Conservation (phyloP, 345 rosid species). For the Isatis tinctoria region DNA sequence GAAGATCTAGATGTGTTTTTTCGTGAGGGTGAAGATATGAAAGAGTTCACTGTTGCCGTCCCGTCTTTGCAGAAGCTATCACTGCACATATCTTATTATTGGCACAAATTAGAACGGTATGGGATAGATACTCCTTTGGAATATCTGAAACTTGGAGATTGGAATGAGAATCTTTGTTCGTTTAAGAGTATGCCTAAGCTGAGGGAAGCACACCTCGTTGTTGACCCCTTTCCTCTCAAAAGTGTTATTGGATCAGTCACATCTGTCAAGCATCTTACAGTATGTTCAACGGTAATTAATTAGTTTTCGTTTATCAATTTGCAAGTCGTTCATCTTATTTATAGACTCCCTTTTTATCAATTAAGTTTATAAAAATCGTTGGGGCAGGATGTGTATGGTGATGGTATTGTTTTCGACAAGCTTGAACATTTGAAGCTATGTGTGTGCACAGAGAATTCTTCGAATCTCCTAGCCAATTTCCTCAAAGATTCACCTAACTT, state of each 20-base stretch:
- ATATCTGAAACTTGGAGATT: background rate
- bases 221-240: background rate
- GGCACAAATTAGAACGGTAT: background rate
- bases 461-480: background rate
- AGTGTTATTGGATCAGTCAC: background rate
- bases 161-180: background rate
- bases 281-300: background rate
- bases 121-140: background rate
- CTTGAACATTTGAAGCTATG: background rate
- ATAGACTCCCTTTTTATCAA: background rate
- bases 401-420: background rate
- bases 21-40: background rate
- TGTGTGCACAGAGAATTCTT: background rate
- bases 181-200: background rate
- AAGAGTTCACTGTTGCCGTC: background rate
- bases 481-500: background rate
- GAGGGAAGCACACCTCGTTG: background rate
- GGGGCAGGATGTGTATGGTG: background rate
- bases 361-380: background rate
- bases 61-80: background rate
- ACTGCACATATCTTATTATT: background rate
- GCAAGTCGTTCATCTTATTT: background rate
- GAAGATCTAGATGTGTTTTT: background rate
- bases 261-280: background rate
- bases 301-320: background rate